A percentile compares a stretch with the other conserved stretches of the same genome.
phyloP scores from a whole-genome alignment of 257 asterid species.

The Eucommia ulmoides region DNA sequence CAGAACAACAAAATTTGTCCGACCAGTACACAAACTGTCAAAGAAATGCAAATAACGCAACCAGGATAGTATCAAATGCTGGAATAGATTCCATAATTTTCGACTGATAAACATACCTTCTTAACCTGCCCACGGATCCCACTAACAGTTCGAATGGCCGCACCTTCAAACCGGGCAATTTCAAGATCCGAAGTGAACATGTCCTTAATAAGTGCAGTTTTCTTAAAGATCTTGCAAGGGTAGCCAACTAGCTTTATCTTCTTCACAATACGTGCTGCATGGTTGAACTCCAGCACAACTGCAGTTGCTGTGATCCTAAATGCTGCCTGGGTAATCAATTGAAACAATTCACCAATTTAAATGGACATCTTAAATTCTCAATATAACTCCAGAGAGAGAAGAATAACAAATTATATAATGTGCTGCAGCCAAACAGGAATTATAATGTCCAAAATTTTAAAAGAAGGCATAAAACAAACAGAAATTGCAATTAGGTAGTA shows the following conservation, averaged over 20 bases:
- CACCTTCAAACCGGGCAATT: constrained; percentile 97
- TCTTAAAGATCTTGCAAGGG: constrained; percentile 85
- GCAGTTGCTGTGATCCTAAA: constrained; percentile 95
- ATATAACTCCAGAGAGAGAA: too few species aligned
- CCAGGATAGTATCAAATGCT: too few species aligned
- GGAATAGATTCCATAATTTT: too few species aligned
- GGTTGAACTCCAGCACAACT: constrained; percentile 85
- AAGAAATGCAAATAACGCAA: too few species aligned
- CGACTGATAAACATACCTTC: constrained; percentile 47
- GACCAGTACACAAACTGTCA: too few species aligned
- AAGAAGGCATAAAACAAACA: too few species aligned
- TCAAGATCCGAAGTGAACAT: constrained; percentile 99
- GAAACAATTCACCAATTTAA: background rate
- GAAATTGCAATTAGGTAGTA: too few species aligned
- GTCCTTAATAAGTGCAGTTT: constrained; percentile 84
- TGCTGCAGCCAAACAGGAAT: too few species aligned
- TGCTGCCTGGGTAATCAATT: constrained; percentile 45
- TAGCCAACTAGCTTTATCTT: constrained; percentile 87
- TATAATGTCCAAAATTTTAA: too few species aligned
- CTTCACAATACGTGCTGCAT: constrained; percentile 74
- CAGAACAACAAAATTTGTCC: too few species aligned
- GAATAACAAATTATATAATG: too few species aligned
- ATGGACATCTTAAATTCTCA: too few species aligned
- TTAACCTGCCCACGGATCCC: constrained; percentile 96
- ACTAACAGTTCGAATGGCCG: constrained; percentile 86